Percentiles rank a stretch among this genome's conserved stretches.
These are phyloP conservation scores for Plantago elongata DNA, from an alignment of 257 asterid species.

Conservation along the genomic window DNA sequence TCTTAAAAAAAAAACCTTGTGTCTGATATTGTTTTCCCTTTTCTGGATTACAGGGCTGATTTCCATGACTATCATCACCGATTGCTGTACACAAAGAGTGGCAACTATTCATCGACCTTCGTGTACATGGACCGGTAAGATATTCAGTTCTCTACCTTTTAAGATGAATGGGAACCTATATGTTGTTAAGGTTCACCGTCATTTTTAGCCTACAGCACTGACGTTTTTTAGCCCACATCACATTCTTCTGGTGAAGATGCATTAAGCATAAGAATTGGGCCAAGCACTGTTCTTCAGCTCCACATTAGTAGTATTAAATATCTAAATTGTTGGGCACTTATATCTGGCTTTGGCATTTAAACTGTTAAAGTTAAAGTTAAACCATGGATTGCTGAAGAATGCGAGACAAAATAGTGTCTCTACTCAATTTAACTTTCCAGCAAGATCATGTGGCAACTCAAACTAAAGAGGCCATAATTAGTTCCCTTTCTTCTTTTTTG, in stretches of 20 bases:
- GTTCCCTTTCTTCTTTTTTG: background rate
- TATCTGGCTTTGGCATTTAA: too few relatives aligned
- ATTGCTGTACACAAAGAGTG: slow-evolving; percentile 89
- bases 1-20: slow-evolving; percentile 13
- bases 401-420: background rate
- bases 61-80: slow-evolving; percentile 99
- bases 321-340: background rate
- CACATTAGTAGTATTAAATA: too few relatives aligned
- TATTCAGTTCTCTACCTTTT: slow-evolving; percentile 16
- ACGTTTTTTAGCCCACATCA: background rate
- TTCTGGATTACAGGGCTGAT: slow-evolving; percentile 67
- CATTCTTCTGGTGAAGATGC: slow-evolving; percentile 1
- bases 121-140: slow-evolving; percentile 96
- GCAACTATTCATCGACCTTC: slow-evolving; percentile 94
- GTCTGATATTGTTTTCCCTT: slow-evolving; percentile 20
- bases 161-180: background rate
- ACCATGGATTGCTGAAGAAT: background rate
- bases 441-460: background rate
- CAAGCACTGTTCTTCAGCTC: background rate
- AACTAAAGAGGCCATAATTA: background rate
- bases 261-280: background rate
- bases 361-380: too few relatives aligned
- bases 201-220: background rate
- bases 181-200: background rate
- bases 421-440: background rate